Conservation (phyloP, 805 yeast species). For the Kodamaea fukazawae region DNA sequence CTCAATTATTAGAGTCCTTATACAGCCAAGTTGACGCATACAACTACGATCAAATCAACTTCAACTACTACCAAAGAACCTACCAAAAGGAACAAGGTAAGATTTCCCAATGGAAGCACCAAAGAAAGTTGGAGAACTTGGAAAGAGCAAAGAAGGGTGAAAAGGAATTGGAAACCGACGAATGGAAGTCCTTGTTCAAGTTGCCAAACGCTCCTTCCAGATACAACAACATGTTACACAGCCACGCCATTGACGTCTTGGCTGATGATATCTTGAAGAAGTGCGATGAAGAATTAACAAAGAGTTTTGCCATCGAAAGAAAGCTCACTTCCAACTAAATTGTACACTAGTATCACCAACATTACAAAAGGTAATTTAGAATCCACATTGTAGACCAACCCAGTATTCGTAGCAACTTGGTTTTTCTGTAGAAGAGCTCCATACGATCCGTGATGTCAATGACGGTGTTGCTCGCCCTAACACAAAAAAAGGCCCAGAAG, state of each 20-base stretch:
- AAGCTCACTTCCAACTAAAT: constrained; percentile 35
- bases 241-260: constrained; percentile 66
- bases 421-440: too few relatives aligned
- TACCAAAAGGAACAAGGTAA: constrained; percentile 66
- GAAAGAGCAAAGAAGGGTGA: constrained; percentile 58
- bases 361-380: too few relatives aligned
- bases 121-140: constrained; percentile 62
- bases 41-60: constrained; percentile 75
- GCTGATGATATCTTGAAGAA: constrained; percentile 70
- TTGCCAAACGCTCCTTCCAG: constrained; percentile 75
- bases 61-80: constrained; percentile 79
- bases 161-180: constrained; percentile 52
- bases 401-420: too few relatives aligned
- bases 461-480: too few relatives aligned
- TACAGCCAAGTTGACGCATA: constrained; percentile 69
- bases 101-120: constrained; percentile 72
- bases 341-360: constrained; percentile 1
- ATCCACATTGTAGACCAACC: too few relatives aligned
- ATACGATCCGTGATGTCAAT: too few relatives aligned
- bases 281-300: constrained; percentile 64
- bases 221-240: constrained; percentile 64
- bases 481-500: neutral
- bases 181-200: constrained; percentile 61
- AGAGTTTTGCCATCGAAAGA: constrained; percentile 57
- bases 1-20: constrained; percentile 57